Evolutionary conservation across 257 asterid genomes (phyloP).

Genomic region (Capsicum baccatum): DNA sequence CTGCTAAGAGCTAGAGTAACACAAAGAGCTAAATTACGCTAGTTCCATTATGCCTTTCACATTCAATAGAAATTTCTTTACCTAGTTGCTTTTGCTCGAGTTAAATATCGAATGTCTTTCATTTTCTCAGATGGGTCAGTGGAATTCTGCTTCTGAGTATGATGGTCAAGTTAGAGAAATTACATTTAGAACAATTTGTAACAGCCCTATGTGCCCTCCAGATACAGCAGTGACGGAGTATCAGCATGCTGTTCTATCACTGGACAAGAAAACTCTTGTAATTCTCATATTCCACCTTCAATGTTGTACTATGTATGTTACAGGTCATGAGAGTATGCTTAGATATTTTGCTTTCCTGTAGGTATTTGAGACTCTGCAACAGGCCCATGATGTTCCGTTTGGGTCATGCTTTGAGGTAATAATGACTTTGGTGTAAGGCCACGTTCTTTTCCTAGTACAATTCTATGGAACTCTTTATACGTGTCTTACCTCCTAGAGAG

Average conservation of each 20-base stretch:
- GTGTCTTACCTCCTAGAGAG: neutral
- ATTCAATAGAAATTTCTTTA: neutral
- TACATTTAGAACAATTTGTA: constrained; percentile 68
- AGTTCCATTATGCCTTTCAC: neutral
- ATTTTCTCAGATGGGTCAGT: constrained; percentile 69
- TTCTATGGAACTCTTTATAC: constrained; percentile 9
- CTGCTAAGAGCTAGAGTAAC: neutral
- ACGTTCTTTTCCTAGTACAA: neutral
- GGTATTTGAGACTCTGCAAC: constrained; percentile 91
- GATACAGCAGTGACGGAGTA: constrained; percentile 88
- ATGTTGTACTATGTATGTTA: neutral
- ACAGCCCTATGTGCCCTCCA: constrained; percentile 97
- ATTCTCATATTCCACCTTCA: constrained; percentile 26
- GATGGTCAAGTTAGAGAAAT: constrained; percentile 89
- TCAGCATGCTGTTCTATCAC: constrained; percentile 72
- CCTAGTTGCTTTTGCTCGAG: neutral
- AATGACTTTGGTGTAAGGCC: constrained; percentile 23
- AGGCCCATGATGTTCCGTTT: constrained; percentile 95
- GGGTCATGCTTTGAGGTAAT: constrained; percentile 91
- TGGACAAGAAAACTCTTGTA: constrained; percentile 77
- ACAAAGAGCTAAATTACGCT: neutral
- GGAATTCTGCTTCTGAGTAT: constrained; percentile 80
- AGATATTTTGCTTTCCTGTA: constrained; percentile 26
- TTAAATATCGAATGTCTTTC: constrained; percentile 27
- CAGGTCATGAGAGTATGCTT: neutral